Evolutionary conservation across 345 rosid genomes (phyloP).

Genomic region (Heritiera fomes): DNA sequence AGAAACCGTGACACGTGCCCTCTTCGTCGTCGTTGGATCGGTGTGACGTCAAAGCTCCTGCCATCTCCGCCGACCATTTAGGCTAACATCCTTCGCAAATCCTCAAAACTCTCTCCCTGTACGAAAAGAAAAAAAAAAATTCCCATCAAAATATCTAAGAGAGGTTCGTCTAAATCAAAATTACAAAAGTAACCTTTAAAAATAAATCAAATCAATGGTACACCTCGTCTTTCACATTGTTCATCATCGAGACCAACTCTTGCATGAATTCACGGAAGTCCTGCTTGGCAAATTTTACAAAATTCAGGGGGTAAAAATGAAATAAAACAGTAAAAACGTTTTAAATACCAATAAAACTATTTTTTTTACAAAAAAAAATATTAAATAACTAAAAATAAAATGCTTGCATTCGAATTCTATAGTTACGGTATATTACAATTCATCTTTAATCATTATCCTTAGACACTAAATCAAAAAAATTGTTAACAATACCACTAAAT

Average conservation of each 20-base stretch:
- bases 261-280: conserved; percentile 83
- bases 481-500: neutral
- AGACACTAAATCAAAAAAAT: too few species aligned
- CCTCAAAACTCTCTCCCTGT: conserved; percentile 84
- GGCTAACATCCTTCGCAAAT: conserved; percentile 80
- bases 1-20: conserved; percentile 42
- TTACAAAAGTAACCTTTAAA: neutral
- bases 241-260: conserved; percentile 93
- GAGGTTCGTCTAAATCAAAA: neutral
- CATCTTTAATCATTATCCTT: too few species aligned
- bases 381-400: too few species aligned
- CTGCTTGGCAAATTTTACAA: conserved; percentile 31
- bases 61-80: conserved; percentile 74
- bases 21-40: conserved; percentile 39
- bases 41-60: conserved; percentile 28
- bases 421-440: too few species aligned
- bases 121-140: neutral
- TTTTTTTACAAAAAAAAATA: neutral
- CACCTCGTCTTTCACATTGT: conserved; percentile 81
- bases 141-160: neutral
- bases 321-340: neutral
- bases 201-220: neutral
- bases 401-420: too few species aligned
- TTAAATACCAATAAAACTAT: conserved; percentile 22
- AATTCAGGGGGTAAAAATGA: neutral